Evolutionary conservation across 2,329 filamentous ascomycete species (phyloP), one percentile per base, ranked within the genome.

Genomic region (Graphilbum ipis-grandicollis): DNA sequence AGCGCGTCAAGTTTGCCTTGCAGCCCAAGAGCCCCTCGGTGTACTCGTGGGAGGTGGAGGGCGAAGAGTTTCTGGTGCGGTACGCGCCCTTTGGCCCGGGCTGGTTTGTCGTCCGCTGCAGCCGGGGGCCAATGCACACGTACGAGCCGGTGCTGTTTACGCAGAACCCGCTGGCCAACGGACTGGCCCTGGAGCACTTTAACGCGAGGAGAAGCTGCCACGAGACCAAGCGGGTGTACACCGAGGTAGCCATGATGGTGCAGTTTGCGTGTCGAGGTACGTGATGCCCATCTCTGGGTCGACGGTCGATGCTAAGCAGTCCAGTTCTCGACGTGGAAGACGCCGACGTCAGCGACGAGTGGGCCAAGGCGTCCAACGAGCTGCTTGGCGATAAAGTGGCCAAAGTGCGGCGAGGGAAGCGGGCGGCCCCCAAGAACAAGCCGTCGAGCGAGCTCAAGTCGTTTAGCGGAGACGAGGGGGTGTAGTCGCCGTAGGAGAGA

Each of bases 41-140:
- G 14, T 4, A 5, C 2, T 21, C 19, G 9, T 43, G 33, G 41
- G 37, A 43, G 22, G 35, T 39, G 9, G 36, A 37, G 3, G 37
- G 34, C 5, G 19, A 15, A 2, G 41, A 41, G 4, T 41, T 34
- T 21, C 10, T 43, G 9, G 39, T 43, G 15, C 22, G 29, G 19
- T 41, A 43, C 31, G 18, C 14, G 4, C 32, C 29, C 2, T 36
- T 41, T 13, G 41, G 39, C 14, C 26, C 30, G 4, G 41, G 41
- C 13, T 43, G 39, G 39, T 43, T 41, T 15, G 37, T 41, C 13
- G 29, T 43, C 14, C 39, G 41, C 21, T 41, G 37, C 22, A 4
- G 19, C 6, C 37, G 31, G 9, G 39, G 34, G 13, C 19, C 9
- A 13, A 8, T 15, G 9, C 10, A 39, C 10, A 12, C 26, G 10